Conservation (phyloP, 1,139 yeast genomes). For the Hyphopichia pseudoburtonii region DNA sequence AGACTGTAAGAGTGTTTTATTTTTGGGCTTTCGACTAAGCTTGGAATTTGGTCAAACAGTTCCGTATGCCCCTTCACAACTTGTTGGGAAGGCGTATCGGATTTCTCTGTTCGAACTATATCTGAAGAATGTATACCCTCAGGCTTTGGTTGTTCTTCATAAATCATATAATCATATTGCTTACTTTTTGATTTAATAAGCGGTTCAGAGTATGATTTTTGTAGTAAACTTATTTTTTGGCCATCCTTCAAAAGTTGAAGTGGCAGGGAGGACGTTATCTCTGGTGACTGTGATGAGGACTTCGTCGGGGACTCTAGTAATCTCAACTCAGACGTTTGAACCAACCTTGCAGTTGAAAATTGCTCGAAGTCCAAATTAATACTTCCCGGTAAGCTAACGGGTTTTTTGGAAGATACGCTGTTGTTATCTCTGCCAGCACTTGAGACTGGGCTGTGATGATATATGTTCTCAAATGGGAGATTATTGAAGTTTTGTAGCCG, state of each 20-base stretch:
- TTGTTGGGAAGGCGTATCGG: too few relatives aligned
- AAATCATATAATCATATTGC: not conserved
- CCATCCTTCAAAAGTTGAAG: not conserved
- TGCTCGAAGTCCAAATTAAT: constrained; percentile 1
- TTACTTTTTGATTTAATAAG: not conserved
- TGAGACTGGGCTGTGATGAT: too few relatives aligned
- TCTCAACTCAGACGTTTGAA: not conserved
- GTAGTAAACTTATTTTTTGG: not conserved
- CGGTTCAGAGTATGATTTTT: not conserved
- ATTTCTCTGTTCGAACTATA: too few relatives aligned
- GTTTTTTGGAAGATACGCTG: too few relatives aligned
- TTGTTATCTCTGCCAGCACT: too few relatives aligned
- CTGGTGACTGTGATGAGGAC: not conserved
- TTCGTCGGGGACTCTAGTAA: not conserved
- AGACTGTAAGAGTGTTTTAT: too few relatives aligned
- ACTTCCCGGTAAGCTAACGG: constrained; percentile 1
- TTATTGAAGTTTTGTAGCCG: too few relatives aligned
- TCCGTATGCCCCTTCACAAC: too few relatives aligned
- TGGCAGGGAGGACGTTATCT: not conserved
- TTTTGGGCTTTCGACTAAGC: too few relatives aligned
- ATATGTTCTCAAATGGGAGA: too few relatives aligned
- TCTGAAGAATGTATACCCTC: too few relatives aligned
- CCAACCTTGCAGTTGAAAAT: not conserved
- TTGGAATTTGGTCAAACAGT: too few relatives aligned
- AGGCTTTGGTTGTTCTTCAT: not conserved